A percentile compares a stretch with the other conserved stretches of the same genome.
Evolutionary conservation across 1,139 yeast genomes (phyloP).

Genomic region (Scheffersomyces stambukii): DNA sequence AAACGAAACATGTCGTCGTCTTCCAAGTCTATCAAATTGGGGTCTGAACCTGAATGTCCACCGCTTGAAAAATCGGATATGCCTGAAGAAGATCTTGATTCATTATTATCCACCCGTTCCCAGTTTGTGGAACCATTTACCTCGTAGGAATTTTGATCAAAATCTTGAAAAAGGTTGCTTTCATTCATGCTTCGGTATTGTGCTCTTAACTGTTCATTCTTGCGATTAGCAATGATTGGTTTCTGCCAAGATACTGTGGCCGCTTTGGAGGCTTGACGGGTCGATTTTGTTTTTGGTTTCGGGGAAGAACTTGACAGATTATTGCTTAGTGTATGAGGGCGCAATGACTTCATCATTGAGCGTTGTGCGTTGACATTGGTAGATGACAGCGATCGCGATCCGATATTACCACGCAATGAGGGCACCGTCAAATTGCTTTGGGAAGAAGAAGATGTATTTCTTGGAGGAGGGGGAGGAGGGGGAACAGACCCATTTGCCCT

Average conservation of each 20-base stretch:
- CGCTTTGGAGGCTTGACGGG: conserved; percentile 36
- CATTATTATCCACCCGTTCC: conserved; percentile 27
- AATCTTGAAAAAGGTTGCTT: conserved; percentile 38
- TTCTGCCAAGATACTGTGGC: conserved; percentile 44
- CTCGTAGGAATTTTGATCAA: conserved; percentile 35
- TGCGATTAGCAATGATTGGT: conserved; percentile 14
- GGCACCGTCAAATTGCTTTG: conserved; percentile 19
- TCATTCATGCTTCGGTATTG: conserved; percentile 14
- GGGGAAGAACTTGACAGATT: conserved; percentile 7
- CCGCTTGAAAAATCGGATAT: conserved; percentile 9
- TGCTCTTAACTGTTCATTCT: conserved; percentile 10
- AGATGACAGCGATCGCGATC: conserved; percentile 4
- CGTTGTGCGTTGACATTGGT: conserved; percentile 12
- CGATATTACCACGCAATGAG: conserved; percentile 20
- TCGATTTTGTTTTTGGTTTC: conserved; percentile 6
- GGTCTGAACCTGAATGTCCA: no score
- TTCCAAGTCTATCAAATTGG: conserved; percentile 36
- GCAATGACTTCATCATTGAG: conserved; percentile 34
- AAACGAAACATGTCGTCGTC: conserved; percentile 12
- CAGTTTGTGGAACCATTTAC: conserved; percentile 16
- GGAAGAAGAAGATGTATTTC: conserved; percentile 1
- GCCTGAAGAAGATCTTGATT: conserved; percentile 13
- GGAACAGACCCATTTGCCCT: conserved; percentile 10
- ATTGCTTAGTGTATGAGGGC: conserved; percentile 15
- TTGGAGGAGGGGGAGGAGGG: conserved; percentile 12